Base-by-base conservation (phyloP, 148 eudicot species). In the Vaccinium vitisidaea region DNA sequence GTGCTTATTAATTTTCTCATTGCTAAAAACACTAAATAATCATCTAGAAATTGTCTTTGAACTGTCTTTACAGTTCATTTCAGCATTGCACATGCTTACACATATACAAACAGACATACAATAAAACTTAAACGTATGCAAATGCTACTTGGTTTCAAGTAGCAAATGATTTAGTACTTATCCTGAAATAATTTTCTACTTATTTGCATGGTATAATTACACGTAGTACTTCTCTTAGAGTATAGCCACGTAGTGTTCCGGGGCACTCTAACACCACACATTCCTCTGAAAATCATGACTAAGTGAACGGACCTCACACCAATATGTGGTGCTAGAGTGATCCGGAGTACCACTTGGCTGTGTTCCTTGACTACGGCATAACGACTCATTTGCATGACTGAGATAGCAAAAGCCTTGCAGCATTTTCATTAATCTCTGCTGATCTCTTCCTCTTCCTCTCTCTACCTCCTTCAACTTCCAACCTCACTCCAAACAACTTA, bases 401-500 rank as follows among this genome's bases (percentile, higher is more conserved):
- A 83, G 92, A 90, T 13, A 90, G 69, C 21, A 91, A 54, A 85
- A 83, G 46, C 48, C 84, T 88, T 71, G 89, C 86, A 83, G 63
- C 74, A 69, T 27, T 89, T 56, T 83, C 85, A 73, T 84, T 84
- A 18, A 87, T 82, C 59, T 89, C 89, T 56, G 36, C 90, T 70
- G 30, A 65, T 23, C 85, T 91, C 86, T 92, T 92, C 85, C 93
- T 90, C 93, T 92, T 90, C 77, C 87, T 87, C 77, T 84, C 93
- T 46, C 77, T 81, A 14, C 87, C 91, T 61, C 88, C 91, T 25
- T 74, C 80, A 36, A 91, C 91, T 55, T 89, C 90, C 89, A 95
- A 85, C 73, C 93, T 92, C 84, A 95, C 98, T 2, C 98, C 98
- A 85, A 95, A 95, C 86, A 95, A 48, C 94, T 85, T 95, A 1